Evolutionary conservation across 306 rosid species (phyloP).

Genomic region (Rubus parviflorus): DNA sequence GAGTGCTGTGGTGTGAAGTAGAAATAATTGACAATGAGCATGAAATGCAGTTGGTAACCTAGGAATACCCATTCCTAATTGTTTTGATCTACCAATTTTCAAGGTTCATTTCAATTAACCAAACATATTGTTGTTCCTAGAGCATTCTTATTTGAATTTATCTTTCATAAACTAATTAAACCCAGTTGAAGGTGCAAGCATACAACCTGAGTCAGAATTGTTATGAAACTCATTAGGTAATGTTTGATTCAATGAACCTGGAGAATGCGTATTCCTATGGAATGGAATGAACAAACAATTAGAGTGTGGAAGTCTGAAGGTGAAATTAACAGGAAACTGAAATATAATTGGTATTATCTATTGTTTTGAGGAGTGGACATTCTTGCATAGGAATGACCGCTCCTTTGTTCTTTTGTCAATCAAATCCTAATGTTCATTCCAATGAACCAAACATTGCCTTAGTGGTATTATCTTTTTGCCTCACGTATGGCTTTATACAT

Average conservation of each 20-base stretch:
- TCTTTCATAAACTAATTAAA: neutral
- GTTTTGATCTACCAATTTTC: neutral
- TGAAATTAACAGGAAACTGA: neutral
- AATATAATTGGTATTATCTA: neutral
- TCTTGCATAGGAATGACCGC: neutral
- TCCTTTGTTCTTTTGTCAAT: neutral
- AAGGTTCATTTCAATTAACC: neutral
- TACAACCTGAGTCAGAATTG: neutral
- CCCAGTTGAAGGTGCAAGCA: neutral
- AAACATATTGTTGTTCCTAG: neutral
- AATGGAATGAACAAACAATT: neutral
- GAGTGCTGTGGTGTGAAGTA: neutral
- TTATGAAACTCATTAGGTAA: neutral
- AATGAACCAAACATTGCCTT: neutral
- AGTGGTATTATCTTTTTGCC: neutral
- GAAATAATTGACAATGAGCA: too few relatives aligned
- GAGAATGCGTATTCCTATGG: neutral
- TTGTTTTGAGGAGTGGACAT: neutral
- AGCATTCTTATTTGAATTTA: neutral
- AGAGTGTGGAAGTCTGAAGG: neutral
- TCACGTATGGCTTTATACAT: neutral
- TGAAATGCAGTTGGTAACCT: too few relatives aligned
- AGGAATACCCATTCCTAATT: neutral
- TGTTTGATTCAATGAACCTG: neutral
- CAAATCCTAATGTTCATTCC: neutral